Base-by-base conservation (phyloP, 139 green algal species). In the Marvania coccoides region DNA sequence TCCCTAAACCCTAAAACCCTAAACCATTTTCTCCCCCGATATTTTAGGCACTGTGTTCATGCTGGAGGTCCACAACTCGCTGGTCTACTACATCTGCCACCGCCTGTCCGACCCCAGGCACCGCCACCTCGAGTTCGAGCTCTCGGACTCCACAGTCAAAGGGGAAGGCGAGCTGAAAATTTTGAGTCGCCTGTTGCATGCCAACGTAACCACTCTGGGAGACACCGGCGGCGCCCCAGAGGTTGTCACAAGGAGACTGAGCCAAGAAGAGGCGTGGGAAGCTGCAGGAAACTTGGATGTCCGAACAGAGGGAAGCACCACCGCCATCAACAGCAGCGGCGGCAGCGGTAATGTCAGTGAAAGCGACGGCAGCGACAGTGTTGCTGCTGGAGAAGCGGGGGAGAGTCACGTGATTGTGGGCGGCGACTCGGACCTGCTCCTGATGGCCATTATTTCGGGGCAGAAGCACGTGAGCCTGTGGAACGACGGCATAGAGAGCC, bases 111-210 rank as follows among this genome's bases (percentile, higher is more conserved):
- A 62, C 10, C 65, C 61, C 1, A 47, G 66, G 58, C 83, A 58
- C 35, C 29, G 35, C 4, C 70, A 87, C 72, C 39, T 93, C 14
- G 28, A 73, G 12, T 91, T 87, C 68, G 88, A 95, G 74, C 31
- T 96, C 24, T 90, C 81, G 9, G 86, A 89, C 19, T 81, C 77
- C 14, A 92, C 80, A 4, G 89, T 95, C 4, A 75, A 83, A 78
- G 89, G 89, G n/a, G 89, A 96, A 72, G 89, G 89, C 2, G 89
- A 96, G 75, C 74, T 91, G n/a, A 96, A 96, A 70, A 87, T 95
- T 24, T 47, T 95, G 33, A 74, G 75, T 0, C 75, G 86, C 31
- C 70, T 95, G 40, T 76, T 85, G 53, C 62, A 74, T n/a, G 81
- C 69, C 30, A n/a, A n/a, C n/a, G 4, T 35, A 13, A 23, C 9